Conservation (phyloP, 139 green algal genomes). For the Monoraphidium neglectum region DNA sequence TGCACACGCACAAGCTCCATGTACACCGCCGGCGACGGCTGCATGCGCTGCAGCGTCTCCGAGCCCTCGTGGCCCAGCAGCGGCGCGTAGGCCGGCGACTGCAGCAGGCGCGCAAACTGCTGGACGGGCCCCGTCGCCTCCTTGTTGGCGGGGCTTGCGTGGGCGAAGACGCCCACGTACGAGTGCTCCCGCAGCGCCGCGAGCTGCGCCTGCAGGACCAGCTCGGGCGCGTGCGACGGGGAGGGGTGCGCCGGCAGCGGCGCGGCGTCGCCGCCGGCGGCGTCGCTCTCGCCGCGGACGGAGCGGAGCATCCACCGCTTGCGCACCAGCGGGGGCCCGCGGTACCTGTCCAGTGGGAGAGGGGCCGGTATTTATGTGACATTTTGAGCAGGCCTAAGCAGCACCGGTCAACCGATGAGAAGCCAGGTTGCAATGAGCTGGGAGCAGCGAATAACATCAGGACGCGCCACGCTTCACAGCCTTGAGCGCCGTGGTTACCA, state of each 20-base stretch:
- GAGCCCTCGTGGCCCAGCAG: constrained; percentile 30
- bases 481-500: no score
- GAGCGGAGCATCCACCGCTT: constrained; percentile 27
- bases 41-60: constrained; percentile 37
- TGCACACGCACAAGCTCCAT: constrained; percentile 40
- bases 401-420: no score
- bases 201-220: constrained; percentile 44
- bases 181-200: constrained; percentile 19
- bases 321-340: constrained; percentile 21
- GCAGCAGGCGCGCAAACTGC: constrained; percentile 14
- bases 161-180: constrained; percentile 12
- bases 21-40: constrained; percentile 30
- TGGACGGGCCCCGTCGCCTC: constrained; percentile 19
- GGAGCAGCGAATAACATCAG: no score
- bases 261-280: constrained; percentile 23
- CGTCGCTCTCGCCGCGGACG: constrained; percentile 8
- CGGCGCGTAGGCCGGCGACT: not conserved
- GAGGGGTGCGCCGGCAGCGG: constrained; percentile 17
- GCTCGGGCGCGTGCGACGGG: constrained; percentile 39
- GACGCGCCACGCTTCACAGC: no score
- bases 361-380: not conserved
- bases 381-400: no score
- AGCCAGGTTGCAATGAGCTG: no score
- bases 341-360: constrained; percentile 5
- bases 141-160: constrained; percentile 25